A percentile compares a stretch with the other conserved stretches of the same genome.
Evolutionary conservation across 78 protist genomes (phyloP).

Genomic region (Thecamonas trahens): DNA sequence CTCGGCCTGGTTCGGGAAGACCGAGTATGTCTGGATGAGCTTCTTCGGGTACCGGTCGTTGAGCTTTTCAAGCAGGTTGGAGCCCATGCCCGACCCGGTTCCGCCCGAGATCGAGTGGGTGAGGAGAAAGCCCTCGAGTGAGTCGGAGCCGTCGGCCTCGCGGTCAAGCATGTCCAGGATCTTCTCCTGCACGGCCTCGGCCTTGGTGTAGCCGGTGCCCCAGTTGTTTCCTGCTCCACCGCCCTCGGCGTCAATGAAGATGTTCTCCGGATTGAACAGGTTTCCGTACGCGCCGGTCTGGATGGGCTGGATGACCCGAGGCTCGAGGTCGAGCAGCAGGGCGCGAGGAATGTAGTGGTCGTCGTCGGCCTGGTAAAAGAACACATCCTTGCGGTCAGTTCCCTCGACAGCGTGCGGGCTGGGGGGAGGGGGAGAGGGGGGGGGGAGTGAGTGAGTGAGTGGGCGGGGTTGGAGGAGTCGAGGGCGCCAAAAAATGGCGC

Average conservation of each 20-base stretch:
- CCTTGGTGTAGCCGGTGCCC: slow-evolving; percentile 77
- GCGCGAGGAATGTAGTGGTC: slow-evolving; percentile 97
- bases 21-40: slow-evolving; percentile 95
- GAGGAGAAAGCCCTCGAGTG: slow-evolving; percentile 89
- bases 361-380: slow-evolving; percentile 97
- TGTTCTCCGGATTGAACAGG: slow-evolving; percentile 91
- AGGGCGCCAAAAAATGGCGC: no score
- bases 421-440: no score
- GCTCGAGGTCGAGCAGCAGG: slow-evolving; percentile 95
- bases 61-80: slow-evolving; percentile 81
- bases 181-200: slow-evolving; percentile 49
- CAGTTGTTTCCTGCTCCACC: slow-evolving; percentile 98
- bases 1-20: slow-evolving; percentile 80
- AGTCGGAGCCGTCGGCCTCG: slow-evolving; percentile 94
- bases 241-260: slow-evolving; percentile 61
- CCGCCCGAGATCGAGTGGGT: slow-evolving; percentile 97
- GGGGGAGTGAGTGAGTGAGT: no score
- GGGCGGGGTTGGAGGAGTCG: no score
- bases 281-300: slow-evolving; percentile 24
- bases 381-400: slow-evolving; percentile 96
- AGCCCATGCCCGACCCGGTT: slow-evolving; percentile 98
- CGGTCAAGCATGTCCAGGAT: slow-evolving; percentile 93
- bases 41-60: slow-evolving; percentile 95
- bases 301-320: slow-evolving; percentile 72
- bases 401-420: slow-evolving; percentile 51